A percentile compares a stretch with the other conserved stretches of the same genome.
Evolutionary conservation across 768 basidiomycete species (phyloP).

Genomic region (Lactarius vividus): DNA sequence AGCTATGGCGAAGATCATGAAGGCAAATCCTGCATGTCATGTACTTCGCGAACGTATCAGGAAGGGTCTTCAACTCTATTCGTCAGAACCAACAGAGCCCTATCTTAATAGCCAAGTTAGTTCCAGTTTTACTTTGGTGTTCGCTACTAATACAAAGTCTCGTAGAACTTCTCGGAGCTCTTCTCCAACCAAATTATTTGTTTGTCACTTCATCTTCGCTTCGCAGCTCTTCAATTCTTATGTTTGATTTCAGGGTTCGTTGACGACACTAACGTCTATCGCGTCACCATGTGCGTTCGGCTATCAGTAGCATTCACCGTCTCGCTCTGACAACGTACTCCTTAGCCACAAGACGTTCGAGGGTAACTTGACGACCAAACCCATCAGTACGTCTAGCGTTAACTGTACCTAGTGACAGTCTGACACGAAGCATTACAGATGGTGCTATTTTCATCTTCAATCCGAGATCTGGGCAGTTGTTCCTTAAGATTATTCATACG

Average conservation of each 20-base stretch:
- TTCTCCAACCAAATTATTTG: slow-evolving; percentile 99
- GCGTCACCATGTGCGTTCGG: slow-evolving; percentile 76
- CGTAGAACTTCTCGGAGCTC: slow-evolving; percentile 84
- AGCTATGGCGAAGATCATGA: slow-evolving; percentile 99
- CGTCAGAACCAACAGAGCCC: slow-evolving; percentile 98
- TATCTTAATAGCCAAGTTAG: slow-evolving; percentile 91
- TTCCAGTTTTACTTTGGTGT: slow-evolving; percentile 6
- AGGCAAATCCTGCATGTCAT: slow-evolving; percentile 97
- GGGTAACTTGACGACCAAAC: slow-evolving; percentile 99
- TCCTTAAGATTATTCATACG: slow-evolving; percentile 99
- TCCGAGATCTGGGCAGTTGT: slow-evolving; percentile 95
- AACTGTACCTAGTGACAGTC: background rate
- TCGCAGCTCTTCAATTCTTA: background rate
- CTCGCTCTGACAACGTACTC: slow-evolving; percentile 28
- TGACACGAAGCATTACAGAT: slow-evolving; percentile 43
- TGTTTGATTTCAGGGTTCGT: slow-evolving; percentile 73
- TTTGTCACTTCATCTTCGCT: slow-evolving; percentile 34
- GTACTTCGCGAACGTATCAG: slow-evolving; percentile 98
- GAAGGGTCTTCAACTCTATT: slow-evolving; percentile 97
- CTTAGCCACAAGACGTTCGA: slow-evolving; percentile 96
- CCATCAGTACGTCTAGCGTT: slow-evolving; percentile 67
- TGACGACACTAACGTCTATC: slow-evolving; percentile 99
- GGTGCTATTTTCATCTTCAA: slow-evolving; percentile 99
- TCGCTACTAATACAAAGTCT: slow-evolving; percentile 9
- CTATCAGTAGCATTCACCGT: background rate